Evolutionary conservation across 345 rosid genomes (phyloP), one percentile per base, ranked within the genome.

Genomic region (Camelina sativa): DNA sequence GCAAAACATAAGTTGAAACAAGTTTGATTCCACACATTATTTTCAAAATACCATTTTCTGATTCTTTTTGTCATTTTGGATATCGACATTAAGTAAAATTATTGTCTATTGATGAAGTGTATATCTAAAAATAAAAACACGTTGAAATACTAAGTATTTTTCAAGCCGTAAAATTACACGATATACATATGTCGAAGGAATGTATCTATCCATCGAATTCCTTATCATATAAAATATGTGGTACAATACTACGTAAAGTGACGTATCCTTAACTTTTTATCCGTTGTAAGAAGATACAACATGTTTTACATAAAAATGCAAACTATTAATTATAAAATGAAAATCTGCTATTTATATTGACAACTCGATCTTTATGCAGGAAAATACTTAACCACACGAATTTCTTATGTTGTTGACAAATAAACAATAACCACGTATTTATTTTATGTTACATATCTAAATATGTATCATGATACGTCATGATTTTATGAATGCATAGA

Each of bases 401-500:
- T 38, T 11, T 62, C 48, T 19, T 60, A 11, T 38, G 28, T 25
- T 25, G 34, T 40, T 37, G 65, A n/a, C 13, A 11, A 16, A 55
- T 8, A 28, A 56, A 43, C 7, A 44, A 58, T 47, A 47, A 59
- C 35, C 58, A 34, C 58, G 58, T 34, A 47, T n/a, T 52, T 59
- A 12, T 71, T 15, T 23, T 30, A 72, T 72, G 52, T 11, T 22
- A 30, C 25, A n/a, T n/a, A n/a, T 50, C 43, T 48, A 53, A n/a
- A 62, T 11, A 61, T 67, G 16, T 64, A 57, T 43, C 34, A 23
- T 43, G 44, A 62, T 44, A 44, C 55, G 55, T 32, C 17, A 10
- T 74, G 7, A 8, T 66, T 57, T 65, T 47, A 58, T 57, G 23
- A 59, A 35, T 60, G 56, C 20, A 44, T 68, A 53, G 11, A 68